Evolutionary conservation across 768 basidiomycete species (phyloP).

Genomic region (Lanmaoa rubissima): DNA sequence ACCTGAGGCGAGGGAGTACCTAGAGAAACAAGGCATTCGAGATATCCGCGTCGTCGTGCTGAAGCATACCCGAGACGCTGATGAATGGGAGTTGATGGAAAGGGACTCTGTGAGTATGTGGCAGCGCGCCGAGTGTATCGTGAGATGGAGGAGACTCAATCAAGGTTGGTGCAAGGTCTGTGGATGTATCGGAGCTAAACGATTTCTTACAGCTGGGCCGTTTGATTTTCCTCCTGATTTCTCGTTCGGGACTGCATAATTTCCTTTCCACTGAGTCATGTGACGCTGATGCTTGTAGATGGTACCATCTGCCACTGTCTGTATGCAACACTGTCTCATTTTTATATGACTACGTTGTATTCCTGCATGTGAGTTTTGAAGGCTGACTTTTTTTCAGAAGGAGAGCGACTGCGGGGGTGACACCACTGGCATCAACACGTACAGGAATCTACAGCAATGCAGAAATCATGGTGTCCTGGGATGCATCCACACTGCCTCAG

Average conservation of each 20-base stretch:
- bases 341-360: background rate
- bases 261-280: background rate
- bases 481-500: background rate
- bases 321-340: background rate
- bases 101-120: constrained; percentile 11
- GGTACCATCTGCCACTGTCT: too few relatives aligned
- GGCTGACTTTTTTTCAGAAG: background rate
- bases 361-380: background rate
- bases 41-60: constrained; percentile 17
- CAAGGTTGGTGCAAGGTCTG: constrained; percentile 3
- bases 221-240: constrained; percentile 10
- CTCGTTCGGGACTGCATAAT: background rate
- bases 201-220: constrained; percentile 4
- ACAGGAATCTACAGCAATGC: background rate
- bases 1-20: background rate
- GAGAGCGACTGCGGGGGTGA: background rate
- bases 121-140: constrained; percentile 10
- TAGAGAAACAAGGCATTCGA: constrained; percentile 8
- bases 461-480: background rate
- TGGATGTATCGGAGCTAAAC: background rate
- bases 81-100: constrained; percentile 15
- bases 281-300: background rate
- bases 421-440: background rate
- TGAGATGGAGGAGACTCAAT: constrained; percentile 12
- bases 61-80: constrained; percentile 7